Base-by-base conservation (phyloP, 805 yeast species). In the Candida michaelii region DNA sequence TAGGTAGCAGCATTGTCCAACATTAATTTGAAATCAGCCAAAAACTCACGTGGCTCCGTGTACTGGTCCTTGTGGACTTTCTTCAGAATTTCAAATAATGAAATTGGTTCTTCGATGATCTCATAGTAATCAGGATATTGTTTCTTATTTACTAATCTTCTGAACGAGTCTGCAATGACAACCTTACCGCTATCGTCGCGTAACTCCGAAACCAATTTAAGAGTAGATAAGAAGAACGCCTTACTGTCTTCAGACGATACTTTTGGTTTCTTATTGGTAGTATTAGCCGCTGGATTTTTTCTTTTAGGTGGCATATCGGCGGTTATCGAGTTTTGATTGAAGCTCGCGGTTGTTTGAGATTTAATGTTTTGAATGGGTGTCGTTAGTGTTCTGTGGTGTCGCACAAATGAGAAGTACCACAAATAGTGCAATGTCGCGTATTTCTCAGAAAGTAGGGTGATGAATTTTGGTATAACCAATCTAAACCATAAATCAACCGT, bases 61-160 rank as follows among this genome's bases (percentile, higher is more conserved):
- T 68, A 66, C 43, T 62, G 67, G 21, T 60, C 79, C 77, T 49
- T 73, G 63, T 29, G 65, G 45, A 40, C 70, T 36, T 62, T 65
- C 50, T 58, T 66, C 48, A 53, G 58, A 40, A 64, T 60, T 48
- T 65, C 71, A 13, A 58, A 42, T 14, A 64, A 51, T 19, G 68
- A 57, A n/a, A 65, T 59, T 10, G 73, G 75, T 16, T 55, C 44
- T 12, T 45, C 51, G 18, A 67, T 63, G 18, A 68, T 56, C 25
- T 58, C 58, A 44, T 66, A 65, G 51, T 68, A 69, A 50, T 69
- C 71, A 2, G 73, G 71, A 42, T 69, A 66, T 25, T 63, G 41
- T 40, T 65, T 66, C 46, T 63, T 66, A 29, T 65, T 54, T 4
- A 73, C 66, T 16, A 57, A 55, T 48, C 58, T 70, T 47, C 54